phyloP scores from a whole-genome alignment of 2,329 filamentous ascomycete genomes.

The Pleoardoris graminearum region DNA sequence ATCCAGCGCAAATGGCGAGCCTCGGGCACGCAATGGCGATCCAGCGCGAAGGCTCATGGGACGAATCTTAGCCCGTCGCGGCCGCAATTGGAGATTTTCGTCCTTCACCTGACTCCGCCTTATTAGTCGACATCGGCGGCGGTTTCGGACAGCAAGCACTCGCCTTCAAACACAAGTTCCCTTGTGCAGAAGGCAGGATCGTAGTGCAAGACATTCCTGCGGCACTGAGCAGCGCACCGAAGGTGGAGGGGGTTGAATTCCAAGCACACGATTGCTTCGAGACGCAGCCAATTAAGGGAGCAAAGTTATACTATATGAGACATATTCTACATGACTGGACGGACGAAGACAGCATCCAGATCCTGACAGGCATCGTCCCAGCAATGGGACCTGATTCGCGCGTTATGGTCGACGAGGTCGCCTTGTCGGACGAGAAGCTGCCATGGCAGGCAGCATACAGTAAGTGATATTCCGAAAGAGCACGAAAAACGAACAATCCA shows the following conservation, averaged over 20 bases:
- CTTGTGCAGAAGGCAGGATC: slow-evolving; percentile 18
- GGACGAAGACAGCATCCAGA: slow-evolving; percentile 30
- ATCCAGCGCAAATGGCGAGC: slow-evolving; percentile 31
- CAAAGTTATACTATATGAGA: slow-evolving; percentile 40
- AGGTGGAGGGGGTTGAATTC: slow-evolving; percentile 31
- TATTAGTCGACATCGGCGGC: slow-evolving; percentile 40
- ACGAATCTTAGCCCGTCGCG: slow-evolving; percentile 24
- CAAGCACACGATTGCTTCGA: slow-evolving; percentile 40
- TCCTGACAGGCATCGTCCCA: slow-evolving; percentile 29
- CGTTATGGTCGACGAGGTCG: slow-evolving; percentile 39
- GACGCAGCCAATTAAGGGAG: slow-evolving; percentile 30
- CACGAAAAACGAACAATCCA: neutral
- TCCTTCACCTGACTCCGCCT: slow-evolving; percentile 18
- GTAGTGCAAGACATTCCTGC: slow-evolving; percentile 33
- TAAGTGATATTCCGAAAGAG: neutral
- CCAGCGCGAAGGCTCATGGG: slow-evolving; percentile 25
- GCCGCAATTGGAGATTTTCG: slow-evolving; percentile 19
- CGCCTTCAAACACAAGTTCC: slow-evolving; percentile 26
- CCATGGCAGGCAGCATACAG: slow-evolving; percentile 35
- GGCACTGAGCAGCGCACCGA: slow-evolving; percentile 21
- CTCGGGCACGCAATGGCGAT: slow-evolving; percentile 35
- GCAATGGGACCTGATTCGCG: slow-evolving; percentile 33
- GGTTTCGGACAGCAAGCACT: slow-evolving; percentile 35
- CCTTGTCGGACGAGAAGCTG: slow-evolving; percentile 33
- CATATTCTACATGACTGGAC: slow-evolving; percentile 42